These are phyloP conservation scores for Madurella mycetomatis DNA, from an alignment of 2,329 filamentous ascomycete genomes.

Conservation along the genomic window DNA sequence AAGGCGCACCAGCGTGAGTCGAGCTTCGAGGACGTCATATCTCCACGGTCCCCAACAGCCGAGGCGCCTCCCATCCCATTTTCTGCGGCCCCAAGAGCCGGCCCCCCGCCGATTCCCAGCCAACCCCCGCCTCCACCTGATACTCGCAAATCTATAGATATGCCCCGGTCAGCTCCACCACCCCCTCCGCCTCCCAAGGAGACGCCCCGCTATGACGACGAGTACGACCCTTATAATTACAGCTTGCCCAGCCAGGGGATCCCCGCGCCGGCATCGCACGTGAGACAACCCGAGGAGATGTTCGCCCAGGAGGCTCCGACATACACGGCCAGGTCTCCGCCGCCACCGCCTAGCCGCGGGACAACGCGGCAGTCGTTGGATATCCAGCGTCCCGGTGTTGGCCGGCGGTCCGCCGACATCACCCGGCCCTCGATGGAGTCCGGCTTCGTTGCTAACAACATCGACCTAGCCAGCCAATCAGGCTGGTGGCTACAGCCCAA, in stretches of 20 bases:
- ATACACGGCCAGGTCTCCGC: conserved; percentile 41
- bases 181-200: conserved; percentile 54
- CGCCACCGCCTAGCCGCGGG: conserved; percentile 34
- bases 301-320: conserved; percentile 46
- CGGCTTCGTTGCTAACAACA: conserved; percentile 80
- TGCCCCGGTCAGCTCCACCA: conserved; percentile 65
- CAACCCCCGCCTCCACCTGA: conserved; percentile 49
- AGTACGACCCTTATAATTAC: conserved; percentile 66
- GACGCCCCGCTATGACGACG: conserved; percentile 45
- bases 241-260: conserved; percentile 32
- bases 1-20: conserved; percentile 75
- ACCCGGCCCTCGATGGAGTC: conserved; percentile 69
- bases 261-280: conserved; percentile 32
- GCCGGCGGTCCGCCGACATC: conserved; percentile 67
- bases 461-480: conserved; percentile 70
- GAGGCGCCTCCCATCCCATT: conserved; percentile 40
- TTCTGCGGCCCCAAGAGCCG: conserved; percentile 49
- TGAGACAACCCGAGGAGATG: conserved; percentile 41
- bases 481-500: conserved; percentile 87
- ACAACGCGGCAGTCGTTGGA: conserved; percentile 60
- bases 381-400: conserved; percentile 47
- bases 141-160: conserved; percentile 62
- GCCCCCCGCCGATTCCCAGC: conserved; percentile 60
- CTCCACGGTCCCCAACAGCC: conserved; percentile 51
- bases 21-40: conserved; percentile 66